phyloP scores from a whole-genome alignment of 345 rosid genomes.

The Zanthoxylum bungeanum region DNA sequence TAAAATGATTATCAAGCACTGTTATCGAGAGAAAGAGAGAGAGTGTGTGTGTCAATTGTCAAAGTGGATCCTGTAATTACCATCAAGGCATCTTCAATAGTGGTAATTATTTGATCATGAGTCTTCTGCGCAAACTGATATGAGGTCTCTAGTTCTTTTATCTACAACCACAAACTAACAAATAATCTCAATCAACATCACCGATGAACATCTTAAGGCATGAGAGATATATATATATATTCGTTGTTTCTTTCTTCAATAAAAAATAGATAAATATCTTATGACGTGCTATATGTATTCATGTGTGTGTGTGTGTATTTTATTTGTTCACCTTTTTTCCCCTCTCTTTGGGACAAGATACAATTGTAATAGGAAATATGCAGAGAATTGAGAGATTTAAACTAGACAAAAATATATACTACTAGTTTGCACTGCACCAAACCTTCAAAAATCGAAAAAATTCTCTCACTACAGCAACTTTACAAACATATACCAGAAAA shows the following conservation, averaged over 20 bases:
- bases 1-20: too few species aligned
- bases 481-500: not conserved
- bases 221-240: not conserved
- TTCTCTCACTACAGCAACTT: not conserved
- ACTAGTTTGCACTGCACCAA: not conserved
- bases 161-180: conserved; percentile 50
- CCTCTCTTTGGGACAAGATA: not conserved
- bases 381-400: not conserved
- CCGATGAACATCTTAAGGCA: conserved; percentile 5
- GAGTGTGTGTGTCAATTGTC: too few species aligned
- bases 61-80: conserved; percentile 33
- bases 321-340: not conserved
- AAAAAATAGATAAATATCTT: conserved; percentile 10
- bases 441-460: not conserved
- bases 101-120: conserved; percentile 52
- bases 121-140: conserved; percentile 34
- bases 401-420: not conserved
- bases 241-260: conserved; percentile 9
- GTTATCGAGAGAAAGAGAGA: not conserved
- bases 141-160: conserved; percentile 43
- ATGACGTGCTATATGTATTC: too few species aligned
- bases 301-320: not conserved
- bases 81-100: conserved; percentile 72
- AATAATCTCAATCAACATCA: conserved; percentile 30
- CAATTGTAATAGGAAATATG: not conserved